These are phyloP conservation scores for Pleurotus tuoliensis DNA, from an alignment of 768 basidiomycete species.

Conservation along the genomic window DNA sequence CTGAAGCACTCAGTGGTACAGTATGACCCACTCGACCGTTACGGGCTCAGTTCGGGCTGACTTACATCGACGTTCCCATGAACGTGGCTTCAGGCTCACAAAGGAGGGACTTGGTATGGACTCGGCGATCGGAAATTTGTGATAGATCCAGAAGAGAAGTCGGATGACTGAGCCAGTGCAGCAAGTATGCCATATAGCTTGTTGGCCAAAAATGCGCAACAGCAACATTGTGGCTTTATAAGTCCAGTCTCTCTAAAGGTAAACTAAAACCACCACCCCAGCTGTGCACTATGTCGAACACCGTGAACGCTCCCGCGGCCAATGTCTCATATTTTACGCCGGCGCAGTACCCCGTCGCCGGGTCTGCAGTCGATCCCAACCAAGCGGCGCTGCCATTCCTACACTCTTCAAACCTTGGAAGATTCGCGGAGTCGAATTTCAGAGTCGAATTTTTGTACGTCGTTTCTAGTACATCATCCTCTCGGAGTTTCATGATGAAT, in stretches of 20 bases:
- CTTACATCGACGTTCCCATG: too few relatives aligned
- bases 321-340: slow-evolving; percentile 45
- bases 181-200: too few relatives aligned
- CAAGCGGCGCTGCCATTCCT: slow-evolving; percentile 30
- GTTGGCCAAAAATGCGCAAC: not conserved
- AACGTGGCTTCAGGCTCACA: too few relatives aligned
- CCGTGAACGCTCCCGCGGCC: slow-evolving; percentile 27
- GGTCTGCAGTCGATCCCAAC: slow-evolving; percentile 39
- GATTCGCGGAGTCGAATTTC: slow-evolving; percentile 49
- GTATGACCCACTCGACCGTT: too few relatives aligned
- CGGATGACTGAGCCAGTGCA: too few relatives aligned
- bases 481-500: not conserved
- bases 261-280: not conserved
- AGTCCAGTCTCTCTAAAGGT: not conserved
- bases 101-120: too few relatives aligned
- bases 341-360: slow-evolving; percentile 37
- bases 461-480: not conserved
- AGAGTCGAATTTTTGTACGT: slow-evolving; percentile 52
- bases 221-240: not conserved
- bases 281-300: not conserved
- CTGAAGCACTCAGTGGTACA: too few relatives aligned
- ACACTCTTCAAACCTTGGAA: slow-evolving; percentile 51
- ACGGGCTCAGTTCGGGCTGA: too few relatives aligned
- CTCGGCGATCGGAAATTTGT: too few relatives aligned
- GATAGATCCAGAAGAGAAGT: too few relatives aligned